These are phyloP conservation scores for Umbellularia californica DNA, from an alignment of 164 flowering plant species.

Conservation along the genomic window DNA sequence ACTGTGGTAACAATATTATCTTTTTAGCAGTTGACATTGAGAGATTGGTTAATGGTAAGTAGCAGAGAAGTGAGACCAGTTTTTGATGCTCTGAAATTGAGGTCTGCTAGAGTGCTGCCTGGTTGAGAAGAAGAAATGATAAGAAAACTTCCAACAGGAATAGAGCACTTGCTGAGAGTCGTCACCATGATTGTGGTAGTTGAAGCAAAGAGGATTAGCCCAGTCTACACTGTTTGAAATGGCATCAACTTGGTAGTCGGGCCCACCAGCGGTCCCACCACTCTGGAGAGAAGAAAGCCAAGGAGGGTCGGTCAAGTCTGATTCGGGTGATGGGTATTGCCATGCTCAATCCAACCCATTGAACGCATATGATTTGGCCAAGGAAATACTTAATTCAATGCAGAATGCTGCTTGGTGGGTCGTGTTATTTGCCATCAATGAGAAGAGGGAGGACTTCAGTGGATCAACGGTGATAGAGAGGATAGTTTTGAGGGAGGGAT, in stretches of 20 bases:
- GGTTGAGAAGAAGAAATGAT: neutral
- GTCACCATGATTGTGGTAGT: neutral
- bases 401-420: neutral
- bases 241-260: constrained; percentile 1
- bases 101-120: neutral
- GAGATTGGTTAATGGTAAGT: neutral
- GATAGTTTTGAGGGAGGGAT: neutral
- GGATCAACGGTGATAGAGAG: neutral
- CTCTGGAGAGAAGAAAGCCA: neutral
- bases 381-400: neutral
- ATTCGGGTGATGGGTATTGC: neutral
- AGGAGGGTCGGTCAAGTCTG: constrained; percentile 4
- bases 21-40: too few species aligned
- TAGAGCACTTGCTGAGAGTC: neutral
- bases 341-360: constrained; percentile 4
- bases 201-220: constrained; percentile 4
- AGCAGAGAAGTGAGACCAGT: neutral
- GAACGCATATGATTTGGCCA: neutral
- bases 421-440: neutral
- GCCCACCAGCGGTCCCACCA: neutral
- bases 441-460: neutral
- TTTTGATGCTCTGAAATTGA: neutral
- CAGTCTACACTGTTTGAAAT: constrained; percentile 5
- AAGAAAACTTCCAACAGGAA: neutral
- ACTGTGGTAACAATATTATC: too few species aligned